Evolutionary conservation across 1,284 basidiomycete genomes (phyloP), one percentile per base, ranked within the genome.

Genomic region (Cryptococcus sp.): DNA sequence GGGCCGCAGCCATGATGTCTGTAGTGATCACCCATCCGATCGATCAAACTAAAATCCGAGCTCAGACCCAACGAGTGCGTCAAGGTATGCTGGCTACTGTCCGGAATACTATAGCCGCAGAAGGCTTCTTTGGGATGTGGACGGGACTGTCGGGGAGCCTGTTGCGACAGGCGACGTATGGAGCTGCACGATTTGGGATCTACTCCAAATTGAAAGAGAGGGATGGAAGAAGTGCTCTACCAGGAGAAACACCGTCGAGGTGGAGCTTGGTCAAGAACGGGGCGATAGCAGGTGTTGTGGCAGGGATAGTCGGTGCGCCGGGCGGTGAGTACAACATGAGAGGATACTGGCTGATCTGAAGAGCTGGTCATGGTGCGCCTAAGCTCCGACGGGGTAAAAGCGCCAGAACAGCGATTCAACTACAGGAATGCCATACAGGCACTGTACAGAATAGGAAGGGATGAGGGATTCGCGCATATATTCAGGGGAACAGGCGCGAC

Each of bases 291-390:
- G 61, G 61, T 26, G 39, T 52, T 1, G 33, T 58, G 23, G 57
- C 51, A 1, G 61, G 61, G 18, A 9, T 62, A n/a, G 54, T 59
- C 2, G 62, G 59, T 18, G 51, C 45, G 14, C 62, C 59, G 28
- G 54, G 48, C 39, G 60, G 57, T 60, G 44, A 49, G 56, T 43
- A 6, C 12, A 33, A 16, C 21, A 23, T 26, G 4, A 0, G 14
- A 5, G 12, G 26, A 21, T 21, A 11, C 37, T 21, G 25, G 18
- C 43, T 44, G 35, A 43, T 32, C 23, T 10, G 18, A 34, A 63
- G 57, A 58, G 33, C 47, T 62, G 26, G 57, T 63, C 45, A 53
- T 63, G 40, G 59, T 63, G 2, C 47, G 62, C 14, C 54, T 63
- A 52, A 44, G 48, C 10, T 36, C 56, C 10, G 62, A 63, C 42